Evolutionary conservation across 148 eudicot genomes (phyloP).

Genomic region (Heliosperma pusillum): DNA sequence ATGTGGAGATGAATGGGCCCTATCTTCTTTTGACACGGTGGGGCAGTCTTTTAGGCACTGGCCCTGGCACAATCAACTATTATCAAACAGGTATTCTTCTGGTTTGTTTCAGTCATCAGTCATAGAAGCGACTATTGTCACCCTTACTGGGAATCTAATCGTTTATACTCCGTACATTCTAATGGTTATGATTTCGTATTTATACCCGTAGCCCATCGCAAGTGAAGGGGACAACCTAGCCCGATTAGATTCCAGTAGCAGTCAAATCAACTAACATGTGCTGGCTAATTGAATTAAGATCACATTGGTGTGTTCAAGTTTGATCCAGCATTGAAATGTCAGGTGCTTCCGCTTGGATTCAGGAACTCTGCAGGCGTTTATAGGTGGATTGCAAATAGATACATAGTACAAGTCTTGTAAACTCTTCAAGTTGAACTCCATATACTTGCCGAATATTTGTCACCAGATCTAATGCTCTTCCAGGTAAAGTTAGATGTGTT

Average conservation of each 20-base stretch:
- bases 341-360: too few relatives aligned
- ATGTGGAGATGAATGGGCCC: not conserved
- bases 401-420: too few relatives aligned
- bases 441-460: too few relatives aligned
- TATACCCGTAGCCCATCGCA: not conserved
- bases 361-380: too few relatives aligned
- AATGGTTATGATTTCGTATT: not conserved
- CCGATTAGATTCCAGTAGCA: not conserved
- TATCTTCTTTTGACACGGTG: not conserved
- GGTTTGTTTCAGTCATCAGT: slow-evolving; percentile 4
- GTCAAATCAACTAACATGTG: not conserved
- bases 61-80: not conserved
- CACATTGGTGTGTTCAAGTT: not conserved
- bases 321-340: not conserved
- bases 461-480: too few relatives aligned
- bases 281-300: not conserved
- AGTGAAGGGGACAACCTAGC: not conserved
- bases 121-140: not conserved
- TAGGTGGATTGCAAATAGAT: too few relatives aligned
- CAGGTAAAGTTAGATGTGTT: too few relatives aligned
- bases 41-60: not conserved
- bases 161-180: not conserved
- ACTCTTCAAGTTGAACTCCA: too few relatives aligned
- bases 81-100: not conserved
- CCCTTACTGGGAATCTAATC: not conserved